Percentiles rank a stretch among this genome's conserved stretches.
phyloP scores from a whole-genome alignment of 1,284 basidiomycete genomes.

The Trametes polyzona region DNA sequence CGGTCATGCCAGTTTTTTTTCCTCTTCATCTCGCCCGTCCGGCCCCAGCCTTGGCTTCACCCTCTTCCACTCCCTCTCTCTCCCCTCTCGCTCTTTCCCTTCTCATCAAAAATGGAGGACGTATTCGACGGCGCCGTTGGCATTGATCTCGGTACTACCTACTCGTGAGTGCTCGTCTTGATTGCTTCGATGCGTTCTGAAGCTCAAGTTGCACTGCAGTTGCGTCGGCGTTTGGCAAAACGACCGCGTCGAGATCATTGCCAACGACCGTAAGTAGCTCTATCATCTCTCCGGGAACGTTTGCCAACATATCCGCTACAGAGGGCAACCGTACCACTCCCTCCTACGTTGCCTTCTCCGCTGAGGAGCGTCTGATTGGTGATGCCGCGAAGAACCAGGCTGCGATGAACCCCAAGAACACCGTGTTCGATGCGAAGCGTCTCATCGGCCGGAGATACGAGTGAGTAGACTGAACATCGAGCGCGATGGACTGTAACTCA shows the following conservation, averaged over 20 bases:
- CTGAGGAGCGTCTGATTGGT: constrained; percentile 97
- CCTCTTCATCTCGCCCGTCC: constrained; percentile 24
- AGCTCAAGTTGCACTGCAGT: constrained; percentile 43
- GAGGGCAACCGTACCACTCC: constrained; percentile 99
- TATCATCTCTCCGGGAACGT: background rate
- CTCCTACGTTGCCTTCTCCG: constrained; percentile 98
- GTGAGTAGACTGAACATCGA: constrained; percentile 45
- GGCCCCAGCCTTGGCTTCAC: constrained; percentile 27
- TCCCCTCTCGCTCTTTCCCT: constrained; percentile 33
- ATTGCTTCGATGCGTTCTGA: constrained; percentile 1
- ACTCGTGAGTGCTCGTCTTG: constrained; percentile 64
- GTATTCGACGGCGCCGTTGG: constrained; percentile 96
- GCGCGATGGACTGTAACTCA: constrained; percentile 14
- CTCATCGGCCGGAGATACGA: constrained; percentile 96
- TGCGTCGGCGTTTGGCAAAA: constrained; percentile 99
- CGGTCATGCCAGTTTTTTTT: constrained; percentile 44
- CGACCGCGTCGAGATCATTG: constrained; percentile 98
- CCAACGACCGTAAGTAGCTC: constrained; percentile 82
- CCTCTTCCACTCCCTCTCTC: constrained; percentile 32
- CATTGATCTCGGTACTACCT: constrained; percentile 92
- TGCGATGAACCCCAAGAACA: constrained; percentile 96
- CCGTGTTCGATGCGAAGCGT: constrained; percentile 96
- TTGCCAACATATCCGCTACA: constrained; percentile 38
- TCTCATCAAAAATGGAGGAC: constrained; percentile 83
- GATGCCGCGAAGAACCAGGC: constrained; percentile 99